Base-by-base conservation (phyloP, 2,329 filamentous ascomycete species). In the Neoarthrinium moseri region DNA sequence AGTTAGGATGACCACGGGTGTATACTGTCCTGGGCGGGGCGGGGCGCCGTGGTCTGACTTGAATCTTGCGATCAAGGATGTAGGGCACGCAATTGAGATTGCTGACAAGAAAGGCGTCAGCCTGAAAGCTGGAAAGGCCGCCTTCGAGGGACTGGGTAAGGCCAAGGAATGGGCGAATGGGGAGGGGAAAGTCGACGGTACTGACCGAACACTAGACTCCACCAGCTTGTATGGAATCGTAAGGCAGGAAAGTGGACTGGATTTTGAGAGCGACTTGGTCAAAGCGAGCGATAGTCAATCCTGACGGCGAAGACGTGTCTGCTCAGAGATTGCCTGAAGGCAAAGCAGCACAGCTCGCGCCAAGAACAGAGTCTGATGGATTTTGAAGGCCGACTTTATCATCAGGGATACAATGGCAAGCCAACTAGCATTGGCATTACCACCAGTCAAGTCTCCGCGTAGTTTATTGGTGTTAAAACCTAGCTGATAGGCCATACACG, bases 51-150 rank as follows among this genome's bases (percentile, higher is more conserved):
- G 66, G 64, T 78, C 73, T 1, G 74, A 73, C 29, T 47, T 80
- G 3, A 66, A 70, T 18, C 58, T 80, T 4, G 77, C 73, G 0
- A 64, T 79, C 6, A 78, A 80, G 47, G 77, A 80, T 51, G 74
- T 78, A 0, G 67, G 70, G 0, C 72, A 77, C 52, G 75, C 73
- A 0, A 65, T 78, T 11, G 58, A 58, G 5, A 65, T 69, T 22
- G 76, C 74, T 2, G 58, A 61, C 38, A 61, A 65, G 2, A 59
- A 57, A 0, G 73, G 71, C 0, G 52, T 68, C 18, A 62, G 51
- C 15, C 50, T 78, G 13, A 58, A 66, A 36, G 64, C 74, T 17
- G 73, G 64, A 0, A 67, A 75, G 44, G 54, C 73, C 20, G 72
- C 67, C 5, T 53, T 77, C 22, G 60, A 57, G 13, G 68, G 75